Percentiles rank a stretch among this genome's conserved stretches.
Evolutionary conservation across 2,329 filamentous ascomycete genomes (phyloP).

Genomic region (Monosporascus sp.): DNA sequence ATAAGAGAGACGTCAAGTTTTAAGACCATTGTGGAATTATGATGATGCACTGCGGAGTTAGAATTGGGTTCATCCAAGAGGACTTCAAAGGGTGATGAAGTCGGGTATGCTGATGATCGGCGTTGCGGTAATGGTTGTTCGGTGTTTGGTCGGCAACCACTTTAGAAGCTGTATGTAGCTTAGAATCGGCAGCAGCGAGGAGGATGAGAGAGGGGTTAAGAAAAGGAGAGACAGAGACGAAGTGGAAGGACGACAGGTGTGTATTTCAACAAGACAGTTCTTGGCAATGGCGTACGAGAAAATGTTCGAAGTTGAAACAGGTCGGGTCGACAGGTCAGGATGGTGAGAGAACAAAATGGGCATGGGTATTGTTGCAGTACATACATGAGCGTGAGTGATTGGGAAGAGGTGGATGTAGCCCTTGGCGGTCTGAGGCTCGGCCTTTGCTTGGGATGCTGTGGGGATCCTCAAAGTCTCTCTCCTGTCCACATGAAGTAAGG

Average conservation of each 20-base stretch:
- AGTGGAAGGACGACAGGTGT: conserved; percentile 4
- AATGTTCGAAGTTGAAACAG: conserved; percentile 23
- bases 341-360: neutral
- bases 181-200: too few relatives aligned
- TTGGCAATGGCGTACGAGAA: conserved; percentile 16
- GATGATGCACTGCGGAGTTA: neutral
- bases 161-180: too few relatives aligned
- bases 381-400: too few relatives aligned
- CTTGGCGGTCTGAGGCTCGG: neutral
- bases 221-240: neutral
- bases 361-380: neutral
- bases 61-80: neutral
- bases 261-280: conserved; percentile 18
- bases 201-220: neutral
- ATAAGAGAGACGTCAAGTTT: neutral
- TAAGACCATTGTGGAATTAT: neutral
- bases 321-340: conserved; percentile 10
- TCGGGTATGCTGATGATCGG: neutral
- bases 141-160: neutral
- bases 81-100: neutral
- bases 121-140: neutral
- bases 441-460: neutral
- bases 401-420: neutral
- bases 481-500: neutral
- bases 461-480: neutral